phyloP scores from a whole-genome alignment of 768 basidiomycete genomes.

The Kwoniella pini region DNA sequence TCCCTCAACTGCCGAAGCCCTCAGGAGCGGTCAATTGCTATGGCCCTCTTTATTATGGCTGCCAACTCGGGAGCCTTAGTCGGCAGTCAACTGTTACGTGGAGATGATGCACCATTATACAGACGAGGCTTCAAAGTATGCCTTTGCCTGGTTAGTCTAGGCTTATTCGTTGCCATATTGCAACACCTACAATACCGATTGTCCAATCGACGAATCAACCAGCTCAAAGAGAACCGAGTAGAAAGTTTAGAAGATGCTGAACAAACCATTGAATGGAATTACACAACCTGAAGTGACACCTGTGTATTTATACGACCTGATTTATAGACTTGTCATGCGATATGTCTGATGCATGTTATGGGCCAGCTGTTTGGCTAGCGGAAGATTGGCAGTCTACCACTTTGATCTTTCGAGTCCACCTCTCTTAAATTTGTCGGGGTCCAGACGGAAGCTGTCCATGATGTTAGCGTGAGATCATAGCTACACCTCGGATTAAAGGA shows the following conservation, averaged over 20 bases:
- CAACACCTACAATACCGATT: conserved; percentile 42
- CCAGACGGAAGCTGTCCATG: too few species aligned
- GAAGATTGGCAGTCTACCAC: too few species aligned
- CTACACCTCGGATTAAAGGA: too few species aligned
- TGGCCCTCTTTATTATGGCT: conserved; percentile 49
- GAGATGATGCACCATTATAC: conserved; percentile 45
- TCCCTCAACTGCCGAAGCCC: conserved; percentile 38
- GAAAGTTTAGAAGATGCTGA: not conserved
- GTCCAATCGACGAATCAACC: conserved; percentile 27
- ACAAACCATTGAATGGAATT: not conserved
- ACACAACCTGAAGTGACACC: not conserved
- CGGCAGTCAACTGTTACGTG: conserved; percentile 43
- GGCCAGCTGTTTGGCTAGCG: too few species aligned
- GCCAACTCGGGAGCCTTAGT: conserved; percentile 46
- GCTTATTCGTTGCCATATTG: conserved; percentile 26
- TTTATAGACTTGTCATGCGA: too few species aligned
- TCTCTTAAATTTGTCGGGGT: too few species aligned
- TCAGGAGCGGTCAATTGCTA: conserved; percentile 42
- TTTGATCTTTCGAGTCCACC: too few species aligned
- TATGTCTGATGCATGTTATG: too few species aligned
- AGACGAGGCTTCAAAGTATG: conserved; percentile 40
- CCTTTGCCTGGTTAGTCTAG: conserved; percentile 26
- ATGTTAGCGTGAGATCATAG: too few species aligned
- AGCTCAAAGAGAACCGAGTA: not conserved
- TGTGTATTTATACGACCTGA: too few species aligned